Percentiles rank a stretch among this genome's conserved stretches.
Conservation (phyloP, 2,329 filamentous ascomycete species). For the Sporothrix variecibatus region DNA sequence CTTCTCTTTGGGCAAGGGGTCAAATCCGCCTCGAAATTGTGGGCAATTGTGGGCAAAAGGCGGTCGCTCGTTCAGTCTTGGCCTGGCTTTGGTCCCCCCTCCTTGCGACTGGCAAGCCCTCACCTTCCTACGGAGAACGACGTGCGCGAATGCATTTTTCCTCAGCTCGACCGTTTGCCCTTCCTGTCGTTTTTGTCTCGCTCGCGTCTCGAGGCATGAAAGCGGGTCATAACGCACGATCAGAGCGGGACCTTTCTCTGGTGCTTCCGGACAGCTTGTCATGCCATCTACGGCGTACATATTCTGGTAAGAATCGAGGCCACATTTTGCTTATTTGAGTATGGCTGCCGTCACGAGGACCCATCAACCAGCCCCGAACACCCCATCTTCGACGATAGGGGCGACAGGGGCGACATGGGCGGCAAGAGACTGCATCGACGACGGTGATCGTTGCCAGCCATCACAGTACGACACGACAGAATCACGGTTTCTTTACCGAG, state of each 20-base stretch:
- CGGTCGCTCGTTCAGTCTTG: slow-evolving; percentile 3
- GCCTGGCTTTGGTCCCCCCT: not conserved
- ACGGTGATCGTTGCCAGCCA: not conserved
- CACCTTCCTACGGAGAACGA: not conserved
- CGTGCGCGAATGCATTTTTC: not conserved
- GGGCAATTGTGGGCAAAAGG: slow-evolving; percentile 8
- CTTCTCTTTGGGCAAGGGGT: not conserved
- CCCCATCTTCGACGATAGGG: not conserved
- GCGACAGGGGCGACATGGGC: not conserved
- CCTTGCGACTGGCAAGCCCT: not conserved
- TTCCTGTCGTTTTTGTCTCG: not conserved
- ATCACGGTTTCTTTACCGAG: not conserved
- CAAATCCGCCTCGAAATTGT: slow-evolving; percentile 7
- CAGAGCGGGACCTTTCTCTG: not conserved
- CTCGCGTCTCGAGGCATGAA: not conserved
- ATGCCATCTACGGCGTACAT: not conserved
- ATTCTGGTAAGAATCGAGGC: not conserved
- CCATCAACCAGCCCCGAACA: not conserved
- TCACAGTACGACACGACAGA: not conserved
- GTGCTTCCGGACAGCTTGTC: not conserved
- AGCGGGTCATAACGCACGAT: not conserved
- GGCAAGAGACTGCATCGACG: not conserved
- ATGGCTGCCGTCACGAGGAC: not conserved
- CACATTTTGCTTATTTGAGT: not conserved
- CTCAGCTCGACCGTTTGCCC: not conserved